Conservation (phyloP, 2,329 filamentous ascomycete genomes). For the Albifimbria verrucaria region DNA sequence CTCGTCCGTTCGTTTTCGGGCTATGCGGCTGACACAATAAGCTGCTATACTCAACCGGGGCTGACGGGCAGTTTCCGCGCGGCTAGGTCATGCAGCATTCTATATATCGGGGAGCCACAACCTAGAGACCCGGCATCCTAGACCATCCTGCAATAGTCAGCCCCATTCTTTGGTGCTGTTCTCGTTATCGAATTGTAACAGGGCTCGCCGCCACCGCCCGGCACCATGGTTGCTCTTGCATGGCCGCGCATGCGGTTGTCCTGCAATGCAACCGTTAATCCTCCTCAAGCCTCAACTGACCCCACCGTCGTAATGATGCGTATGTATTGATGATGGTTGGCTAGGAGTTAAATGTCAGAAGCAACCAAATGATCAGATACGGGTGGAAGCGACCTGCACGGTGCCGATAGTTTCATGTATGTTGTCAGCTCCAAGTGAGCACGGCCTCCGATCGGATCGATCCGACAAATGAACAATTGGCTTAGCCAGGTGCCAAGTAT, state of each 20-base stretch:
- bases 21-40: not conserved
- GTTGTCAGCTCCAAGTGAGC: not conserved
- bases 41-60: not conserved
- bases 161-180: not conserved
- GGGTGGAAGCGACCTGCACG: not conserved
- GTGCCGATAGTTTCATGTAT: not conserved
- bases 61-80: not conserved
- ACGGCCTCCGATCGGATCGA: not conserved
- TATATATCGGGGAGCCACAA: too few species aligned
- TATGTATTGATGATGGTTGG: not conserved
- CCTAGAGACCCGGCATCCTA: not conserved
- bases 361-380: not conserved
- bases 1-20: not conserved
- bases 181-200: not conserved
- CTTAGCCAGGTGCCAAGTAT: too few species aligned
- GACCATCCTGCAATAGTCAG: not conserved
- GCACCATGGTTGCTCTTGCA: not conserved
- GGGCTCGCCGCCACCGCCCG: not conserved
- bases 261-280: not conserved
- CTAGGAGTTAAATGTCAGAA: not conserved
- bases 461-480: too few species aligned
- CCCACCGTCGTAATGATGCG: not conserved
- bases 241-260: not conserved
- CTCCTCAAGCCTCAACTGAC: not conserved
- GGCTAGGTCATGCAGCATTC: not conserved